These are phyloP conservation scores for Syzygium aromaticum DNA, from an alignment of 345 rosid genomes.

Conservation along the genomic window DNA sequence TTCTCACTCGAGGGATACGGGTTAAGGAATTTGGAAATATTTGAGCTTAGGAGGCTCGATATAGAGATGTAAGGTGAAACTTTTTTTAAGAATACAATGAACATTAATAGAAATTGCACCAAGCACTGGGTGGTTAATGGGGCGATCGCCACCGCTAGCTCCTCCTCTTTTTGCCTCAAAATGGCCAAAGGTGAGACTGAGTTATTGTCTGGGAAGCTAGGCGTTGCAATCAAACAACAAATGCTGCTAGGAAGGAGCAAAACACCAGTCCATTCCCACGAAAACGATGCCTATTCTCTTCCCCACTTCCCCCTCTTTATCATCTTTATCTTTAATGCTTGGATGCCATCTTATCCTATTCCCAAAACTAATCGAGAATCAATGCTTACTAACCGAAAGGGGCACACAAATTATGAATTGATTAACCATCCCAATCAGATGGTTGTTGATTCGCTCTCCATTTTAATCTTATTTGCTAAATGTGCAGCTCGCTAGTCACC, in stretches of 20 bases:
- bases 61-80: too few relatives aligned
- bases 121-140: background rate
- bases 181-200: background rate
- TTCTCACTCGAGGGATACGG: too few relatives aligned
- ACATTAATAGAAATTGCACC: background rate
- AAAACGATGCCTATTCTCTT: constrained; percentile 14
- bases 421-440: background rate
- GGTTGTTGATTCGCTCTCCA: background rate
- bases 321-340: background rate
- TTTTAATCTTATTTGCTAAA: background rate
- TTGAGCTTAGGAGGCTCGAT: background rate
- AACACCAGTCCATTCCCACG: constrained; percentile 13
- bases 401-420: background rate
- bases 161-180: background rate
- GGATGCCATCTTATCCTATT: background rate
- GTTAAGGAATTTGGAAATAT: background rate
- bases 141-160: background rate
- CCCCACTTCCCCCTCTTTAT: background rate
- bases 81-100: background rate
- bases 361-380: background rate
- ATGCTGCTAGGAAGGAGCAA: constrained; percentile 25
- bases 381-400: background rate
- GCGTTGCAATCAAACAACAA: constrained; percentile 34
- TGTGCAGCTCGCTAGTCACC: background rate
- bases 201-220: constrained; percentile 6